A percentile compares a stretch with the other conserved stretches of the same genome.
These are phyloP conservation scores for Penicillium sp. DNA, from an alignment of 2,329 filamentous ascomycete species.

Conservation along the genomic window DNA sequence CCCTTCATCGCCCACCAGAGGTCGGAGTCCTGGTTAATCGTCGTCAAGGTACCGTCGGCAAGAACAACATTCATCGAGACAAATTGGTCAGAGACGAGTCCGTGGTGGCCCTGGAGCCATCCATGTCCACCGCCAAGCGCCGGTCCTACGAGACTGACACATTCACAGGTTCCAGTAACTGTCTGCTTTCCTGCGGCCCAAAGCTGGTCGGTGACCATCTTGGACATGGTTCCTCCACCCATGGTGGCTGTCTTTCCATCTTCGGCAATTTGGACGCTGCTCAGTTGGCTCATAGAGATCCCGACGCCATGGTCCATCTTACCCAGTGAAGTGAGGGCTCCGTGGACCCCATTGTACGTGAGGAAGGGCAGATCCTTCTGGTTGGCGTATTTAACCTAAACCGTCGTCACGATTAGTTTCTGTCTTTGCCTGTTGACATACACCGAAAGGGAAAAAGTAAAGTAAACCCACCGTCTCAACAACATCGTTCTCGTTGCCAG, in stretches of 20 bases:
- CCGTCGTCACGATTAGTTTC: not conserved
- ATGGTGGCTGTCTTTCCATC: conserved; percentile 49
- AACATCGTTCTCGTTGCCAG: conserved; percentile 50
- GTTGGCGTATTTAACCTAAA: conserved; percentile 48
- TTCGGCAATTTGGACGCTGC: conserved; percentile 33
- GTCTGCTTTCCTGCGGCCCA: conserved; percentile 52
- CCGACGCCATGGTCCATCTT: conserved; percentile 51
- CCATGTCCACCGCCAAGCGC: conserved; percentile 59
- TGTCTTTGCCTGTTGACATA: not conserved
- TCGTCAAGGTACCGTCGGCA: conserved; percentile 45
- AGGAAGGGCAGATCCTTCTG: conserved; percentile 50
- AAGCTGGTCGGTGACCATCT: conserved; percentile 47
- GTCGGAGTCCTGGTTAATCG: conserved; percentile 44
- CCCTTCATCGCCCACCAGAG: conserved; percentile 58
- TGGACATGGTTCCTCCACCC: conserved; percentile 48
- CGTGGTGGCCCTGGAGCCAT: conserved; percentile 52
- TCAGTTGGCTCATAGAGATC: conserved; percentile 49
- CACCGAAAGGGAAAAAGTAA: too few species aligned
- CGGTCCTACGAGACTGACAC: conserved; percentile 47
- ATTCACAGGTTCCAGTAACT: conserved; percentile 54
- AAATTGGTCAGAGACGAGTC: conserved; percentile 54
- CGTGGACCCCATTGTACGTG: conserved; percentile 53
- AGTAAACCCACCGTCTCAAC: conserved; percentile 42
- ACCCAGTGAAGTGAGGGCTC: conserved; percentile 49
- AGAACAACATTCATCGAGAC: conserved; percentile 52